phyloP scores from a whole-genome alignment of 495 filamentous ascomycete genomes.

The Physcia stellaris region DNA sequence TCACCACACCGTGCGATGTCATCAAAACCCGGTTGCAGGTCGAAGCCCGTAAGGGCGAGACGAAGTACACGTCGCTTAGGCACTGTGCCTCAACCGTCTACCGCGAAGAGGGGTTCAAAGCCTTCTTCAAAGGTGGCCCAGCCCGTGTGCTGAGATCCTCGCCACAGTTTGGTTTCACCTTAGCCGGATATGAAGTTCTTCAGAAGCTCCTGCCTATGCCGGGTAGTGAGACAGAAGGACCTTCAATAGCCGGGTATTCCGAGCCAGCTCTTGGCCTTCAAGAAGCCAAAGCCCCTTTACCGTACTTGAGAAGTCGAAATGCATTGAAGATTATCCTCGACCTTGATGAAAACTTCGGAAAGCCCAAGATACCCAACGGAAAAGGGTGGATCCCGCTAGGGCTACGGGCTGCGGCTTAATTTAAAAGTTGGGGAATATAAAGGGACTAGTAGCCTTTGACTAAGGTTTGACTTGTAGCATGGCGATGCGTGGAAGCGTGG shows the following conservation, averaged over 20 bases:
- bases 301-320: constrained; percentile 76
- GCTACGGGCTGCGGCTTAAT: no score
- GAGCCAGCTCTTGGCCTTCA: constrained; percentile 43
- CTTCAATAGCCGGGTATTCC: constrained; percentile 22
- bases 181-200: constrained; percentile 86
- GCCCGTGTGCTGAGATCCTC: constrained; percentile 88
- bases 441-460: no score
- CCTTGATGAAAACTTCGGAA: constrained; percentile 80
- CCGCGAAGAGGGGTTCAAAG: constrained; percentile 82
- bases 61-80: constrained; percentile 68
- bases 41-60: constrained; percentile 90
- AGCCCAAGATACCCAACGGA: constrained; percentile 41
- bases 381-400: constrained; percentile 35
- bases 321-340: constrained; percentile 96
- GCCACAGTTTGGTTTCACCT: constrained; percentile 94
- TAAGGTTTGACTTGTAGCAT: no score
- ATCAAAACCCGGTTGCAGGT: constrained; percentile 98
- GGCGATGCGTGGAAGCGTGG: no score
- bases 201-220: constrained; percentile 75
- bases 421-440: no score
- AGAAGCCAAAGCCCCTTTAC: constrained; percentile 52
- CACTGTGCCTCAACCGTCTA: constrained; percentile 74
- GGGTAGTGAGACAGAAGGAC: constrained; percentile 37
- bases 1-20: constrained; percentile 95
- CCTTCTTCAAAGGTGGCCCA: constrained; percentile 97